A percentile compares a stretch with the other conserved stretches of the same genome.
These are phyloP conservation scores for Epichloe glyceriae DNA, from an alignment of 2,329 filamentous ascomycete genomes.

Conservation along the genomic window DNA sequence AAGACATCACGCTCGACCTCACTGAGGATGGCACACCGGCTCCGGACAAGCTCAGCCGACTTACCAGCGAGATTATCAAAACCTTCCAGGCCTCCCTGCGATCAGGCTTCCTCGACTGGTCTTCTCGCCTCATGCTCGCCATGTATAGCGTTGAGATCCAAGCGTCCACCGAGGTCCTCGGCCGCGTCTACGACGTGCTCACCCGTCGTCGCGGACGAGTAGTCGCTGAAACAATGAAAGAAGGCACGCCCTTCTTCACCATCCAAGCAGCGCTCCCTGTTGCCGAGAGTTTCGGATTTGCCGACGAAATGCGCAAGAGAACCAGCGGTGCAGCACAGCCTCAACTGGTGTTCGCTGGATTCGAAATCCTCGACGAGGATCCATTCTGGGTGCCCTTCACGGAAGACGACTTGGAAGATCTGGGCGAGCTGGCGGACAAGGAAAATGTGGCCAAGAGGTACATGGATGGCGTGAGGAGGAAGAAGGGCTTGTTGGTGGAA, in stretches of 20 bases:
- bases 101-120: conserved; percentile 88
- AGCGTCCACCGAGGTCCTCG: conserved; percentile 87
- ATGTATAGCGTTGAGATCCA: conserved; percentile 99
- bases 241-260: conserved; percentile 92
- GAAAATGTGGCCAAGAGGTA: conserved; percentile 96
- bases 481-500: conserved; percentile 81
- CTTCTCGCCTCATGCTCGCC: conserved; percentile 81
- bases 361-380: conserved; percentile 86
- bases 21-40: conserved; percentile 42
- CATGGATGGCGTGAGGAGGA: conserved; percentile 74
- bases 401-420: conserved; percentile 89
- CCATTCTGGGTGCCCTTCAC: conserved; percentile 97
- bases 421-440: conserved; percentile 82
- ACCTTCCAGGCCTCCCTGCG: conserved; percentile 74
- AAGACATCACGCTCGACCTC: conserved; percentile 56
- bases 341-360: conserved; percentile 86
- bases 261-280: conserved; percentile 81
- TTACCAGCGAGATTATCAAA: conserved; percentile 90
- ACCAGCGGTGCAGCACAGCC: conserved; percentile 84
- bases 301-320: conserved; percentile 90
- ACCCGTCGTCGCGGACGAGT: conserved; percentile 84
- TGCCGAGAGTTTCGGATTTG: conserved; percentile 90
- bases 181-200: conserved; percentile 94
- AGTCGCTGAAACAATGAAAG: conserved; percentile 80
- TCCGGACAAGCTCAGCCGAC: conserved; percentile 56